Evolutionary conservation across 2,329 filamentous ascomycete genomes (phyloP).

Genomic region (Hymenoscyphus repandus): DNA sequence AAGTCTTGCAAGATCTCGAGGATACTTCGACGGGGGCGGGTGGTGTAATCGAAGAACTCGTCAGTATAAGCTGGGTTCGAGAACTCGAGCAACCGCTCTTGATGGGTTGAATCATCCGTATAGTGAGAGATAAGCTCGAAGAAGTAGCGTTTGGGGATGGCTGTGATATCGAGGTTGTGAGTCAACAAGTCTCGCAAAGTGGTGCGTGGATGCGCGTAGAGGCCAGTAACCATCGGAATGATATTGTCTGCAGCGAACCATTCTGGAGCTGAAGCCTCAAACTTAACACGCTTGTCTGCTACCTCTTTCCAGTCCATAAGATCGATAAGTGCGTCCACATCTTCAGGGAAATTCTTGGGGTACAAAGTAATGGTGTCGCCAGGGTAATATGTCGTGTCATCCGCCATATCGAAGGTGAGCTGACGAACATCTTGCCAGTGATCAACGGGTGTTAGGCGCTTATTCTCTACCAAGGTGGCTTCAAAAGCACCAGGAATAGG

Average conservation of each 20-base stretch:
- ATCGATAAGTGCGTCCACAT: conserved; percentile 73
- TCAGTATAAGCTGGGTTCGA: conserved; percentile 73
- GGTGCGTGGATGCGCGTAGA: conserved; percentile 30
- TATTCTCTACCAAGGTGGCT: conserved; percentile 54
- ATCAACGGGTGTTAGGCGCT: conserved; percentile 63
- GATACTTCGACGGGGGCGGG: conserved; percentile 82
- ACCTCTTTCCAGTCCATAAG: conserved; percentile 73
- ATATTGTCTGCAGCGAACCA: conserved; percentile 27
- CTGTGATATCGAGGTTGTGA: conserved; percentile 82
- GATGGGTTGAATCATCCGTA: conserved; percentile 66
- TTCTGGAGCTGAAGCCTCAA: conserved; percentile 35
- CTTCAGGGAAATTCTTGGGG: conserved; percentile 78
- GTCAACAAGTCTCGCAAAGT: conserved; percentile 69
- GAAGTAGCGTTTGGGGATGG: conserved; percentile 83
- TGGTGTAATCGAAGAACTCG: conserved; percentile 94
- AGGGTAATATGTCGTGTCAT: conserved; percentile 46
- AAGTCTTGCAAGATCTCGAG: conserved; percentile 92
- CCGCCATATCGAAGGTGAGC: conserved; percentile 54
- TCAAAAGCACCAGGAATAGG: conserved; percentile 10
- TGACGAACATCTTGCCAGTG: conserved; percentile 96
- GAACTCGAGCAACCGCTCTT: conserved; percentile 79
- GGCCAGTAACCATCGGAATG: conserved; percentile 33
- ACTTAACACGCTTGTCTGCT: conserved; percentile 63
- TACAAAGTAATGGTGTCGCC: conserved; percentile 79
- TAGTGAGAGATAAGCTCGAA: conserved; percentile 75